A percentile compares a stretch with the other conserved stretches of the same genome.
These are phyloP conservation scores for Peribolospora baueri DNA, from an alignment of 768 basidiomycete species.

Conservation along the genomic window DNA sequence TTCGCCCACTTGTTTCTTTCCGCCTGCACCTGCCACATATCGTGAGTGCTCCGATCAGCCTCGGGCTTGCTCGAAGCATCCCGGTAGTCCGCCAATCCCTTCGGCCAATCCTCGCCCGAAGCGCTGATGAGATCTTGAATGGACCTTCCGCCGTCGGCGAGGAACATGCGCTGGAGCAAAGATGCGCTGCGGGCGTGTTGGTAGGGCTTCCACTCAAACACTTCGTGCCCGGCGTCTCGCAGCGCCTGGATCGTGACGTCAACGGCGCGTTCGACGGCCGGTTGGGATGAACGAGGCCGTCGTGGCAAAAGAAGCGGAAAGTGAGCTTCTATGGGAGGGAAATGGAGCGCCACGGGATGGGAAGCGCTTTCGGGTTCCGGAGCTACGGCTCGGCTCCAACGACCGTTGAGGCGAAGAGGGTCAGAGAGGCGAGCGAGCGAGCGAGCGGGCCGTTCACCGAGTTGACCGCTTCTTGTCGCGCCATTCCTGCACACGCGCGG, in stretches of 20 bases:
- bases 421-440: conserved; percentile 33
- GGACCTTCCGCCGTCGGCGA: not conserved
- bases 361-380: conserved; percentile 34
- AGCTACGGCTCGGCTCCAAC: conserved; percentile 38
- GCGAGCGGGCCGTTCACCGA: conserved; percentile 55
- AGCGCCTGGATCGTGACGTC: not conserved
- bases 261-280: not conserved
- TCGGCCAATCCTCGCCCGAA: no score
- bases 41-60: not conserved
- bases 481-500: no score
- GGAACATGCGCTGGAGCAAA: not conserved
- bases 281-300: not conserved
- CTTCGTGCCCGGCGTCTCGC: not conserved
- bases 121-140: no score
- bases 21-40: not conserved
- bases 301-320: not conserved
- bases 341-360: conserved; percentile 29
- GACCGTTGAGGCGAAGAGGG: conserved; percentile 40
- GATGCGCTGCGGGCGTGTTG: not conserved
- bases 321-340: not conserved
- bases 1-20: not conserved
- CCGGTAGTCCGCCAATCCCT: no score
- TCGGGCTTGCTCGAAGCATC: no score
- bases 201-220: not conserved
- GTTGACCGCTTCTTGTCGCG: conserved; percentile 37